Percentiles rank a stretch among this genome's conserved stretches.
Conservation (phyloP, 148 eudicot genomes). For the Rhododendron simsii region DNA sequence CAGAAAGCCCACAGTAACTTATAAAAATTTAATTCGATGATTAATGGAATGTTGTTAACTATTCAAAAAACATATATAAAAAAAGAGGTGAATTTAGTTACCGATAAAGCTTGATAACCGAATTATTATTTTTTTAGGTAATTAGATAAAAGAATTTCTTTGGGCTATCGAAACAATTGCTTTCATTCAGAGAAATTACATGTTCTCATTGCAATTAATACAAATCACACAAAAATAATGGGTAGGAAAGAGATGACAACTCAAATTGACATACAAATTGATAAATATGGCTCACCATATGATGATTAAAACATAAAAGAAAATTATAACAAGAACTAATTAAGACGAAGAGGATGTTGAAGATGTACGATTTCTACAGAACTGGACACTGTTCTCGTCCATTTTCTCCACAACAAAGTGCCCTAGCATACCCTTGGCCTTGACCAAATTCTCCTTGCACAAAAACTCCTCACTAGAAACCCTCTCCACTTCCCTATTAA, state of each 20-base stretch:
- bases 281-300: background rate
- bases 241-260: background rate
- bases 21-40: too few species aligned
- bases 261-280: background rate
- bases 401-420: conserved; percentile 61
- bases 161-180: background rate
- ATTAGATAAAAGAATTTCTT: background rate
- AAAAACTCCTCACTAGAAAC: conserved; percentile 56
- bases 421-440: conserved; percentile 52
- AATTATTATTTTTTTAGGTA: too few species aligned
- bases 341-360: background rate
- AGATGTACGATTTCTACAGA: conserved; percentile 40
- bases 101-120: background rate
- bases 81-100: background rate
- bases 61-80: too few species aligned
- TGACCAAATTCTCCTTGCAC: conserved; percentile 67
- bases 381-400: conserved; percentile 42
- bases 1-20: too few species aligned
- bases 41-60: too few species aligned
- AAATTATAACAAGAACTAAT: background rate
- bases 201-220: background rate
- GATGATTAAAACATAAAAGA: background rate
- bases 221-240: background rate
- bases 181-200: background rate
- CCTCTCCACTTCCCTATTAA: conserved; percentile 41